Evolutionary conservation across 495 filamentous ascomycete genomes (phyloP).

Genomic region (Jackrogersella multiformis): DNA sequence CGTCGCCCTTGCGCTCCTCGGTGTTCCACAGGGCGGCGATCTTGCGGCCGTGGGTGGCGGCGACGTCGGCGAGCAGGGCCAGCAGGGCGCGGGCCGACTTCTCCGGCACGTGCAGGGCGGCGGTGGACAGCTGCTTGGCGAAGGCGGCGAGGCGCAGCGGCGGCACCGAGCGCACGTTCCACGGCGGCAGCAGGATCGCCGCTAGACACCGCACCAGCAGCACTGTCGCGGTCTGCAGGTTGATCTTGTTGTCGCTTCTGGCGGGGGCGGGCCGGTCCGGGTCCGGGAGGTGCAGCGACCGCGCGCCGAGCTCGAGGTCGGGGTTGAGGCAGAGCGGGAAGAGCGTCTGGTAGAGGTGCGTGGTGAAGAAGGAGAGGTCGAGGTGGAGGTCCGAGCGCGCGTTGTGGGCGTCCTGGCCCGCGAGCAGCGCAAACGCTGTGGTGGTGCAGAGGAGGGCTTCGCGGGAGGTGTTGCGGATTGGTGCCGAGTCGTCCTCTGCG

Average conservation of each 20-base stretch:
- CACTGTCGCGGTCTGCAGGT: constrained; percentile 90
- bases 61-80: constrained; percentile 75
- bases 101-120: constrained; percentile 85
- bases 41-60: constrained; percentile 74
- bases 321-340: constrained; percentile 79
- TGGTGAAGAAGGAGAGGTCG: constrained; percentile 93
- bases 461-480: constrained; percentile 73
- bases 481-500: constrained; percentile 51
- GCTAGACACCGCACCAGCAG: constrained; percentile 86
- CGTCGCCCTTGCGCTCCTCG: constrained; percentile 86
- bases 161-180: constrained; percentile 67
- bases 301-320: constrained; percentile 84
- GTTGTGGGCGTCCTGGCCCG: constrained; percentile 85
- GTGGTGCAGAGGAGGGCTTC: constrained; percentile 93
- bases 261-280: constrained; percentile 61
- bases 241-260: constrained; percentile 71
- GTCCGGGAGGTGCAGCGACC: constrained; percentile 81
- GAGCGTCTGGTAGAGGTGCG: constrained; percentile 87
- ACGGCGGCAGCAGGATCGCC: constrained; percentile 75
- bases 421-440: constrained; percentile 88
- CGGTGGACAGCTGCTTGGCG: constrained; percentile 86
- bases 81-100: constrained; percentile 83
- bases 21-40: constrained; percentile 80
- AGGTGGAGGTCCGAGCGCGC: constrained; percentile 72
- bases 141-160: constrained; percentile 88